Conservation (phyloP, 805 yeast species). For the Starmerella etchellsii region DNA sequence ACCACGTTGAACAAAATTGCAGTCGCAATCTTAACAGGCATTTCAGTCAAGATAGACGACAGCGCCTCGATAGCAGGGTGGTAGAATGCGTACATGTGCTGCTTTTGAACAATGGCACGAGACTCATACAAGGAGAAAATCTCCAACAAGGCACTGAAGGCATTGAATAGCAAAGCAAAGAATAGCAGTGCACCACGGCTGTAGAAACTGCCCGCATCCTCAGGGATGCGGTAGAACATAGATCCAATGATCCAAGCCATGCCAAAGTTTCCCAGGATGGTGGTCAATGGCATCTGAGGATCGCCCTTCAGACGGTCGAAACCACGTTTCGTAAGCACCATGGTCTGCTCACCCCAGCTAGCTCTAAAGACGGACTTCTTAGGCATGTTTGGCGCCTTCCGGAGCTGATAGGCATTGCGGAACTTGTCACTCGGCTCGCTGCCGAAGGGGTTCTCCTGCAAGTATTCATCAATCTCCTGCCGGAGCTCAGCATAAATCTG, state of each 20-base stretch:
- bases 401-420: constrained; percentile 29
- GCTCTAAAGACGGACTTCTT: constrained; percentile 35
- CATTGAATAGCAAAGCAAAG: constrained; percentile 48
- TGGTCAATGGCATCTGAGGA: constrained; percentile 36
- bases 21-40: constrained; percentile 46
- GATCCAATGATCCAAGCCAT: constrained; percentile 57
- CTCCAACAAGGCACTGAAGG: constrained; percentile 48
- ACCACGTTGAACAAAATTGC: constrained; percentile 36
- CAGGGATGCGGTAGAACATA: constrained; percentile 41
- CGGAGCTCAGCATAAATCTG: constrained; percentile 32
- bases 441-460: constrained; percentile 20
- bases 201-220: constrained; percentile 43
- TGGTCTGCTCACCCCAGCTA: constrained; percentile 38
- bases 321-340: constrained; percentile 38
- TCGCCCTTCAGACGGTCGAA: constrained; percentile 48
- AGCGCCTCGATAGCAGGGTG: constrained; percentile 64
- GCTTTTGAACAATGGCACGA: constrained; percentile 55
- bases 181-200: constrained; percentile 53
- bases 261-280: constrained; percentile 36
- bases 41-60: constrained; percentile 44
- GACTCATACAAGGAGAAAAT: constrained; percentile 36
- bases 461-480: constrained; percentile 36
- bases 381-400: constrained; percentile 31
- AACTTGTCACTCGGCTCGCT: constrained; percentile 30
- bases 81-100: constrained; percentile 57